Base-by-base conservation (phyloP, 139 green algal species). In the Volvox reticuliferus region DNA sequence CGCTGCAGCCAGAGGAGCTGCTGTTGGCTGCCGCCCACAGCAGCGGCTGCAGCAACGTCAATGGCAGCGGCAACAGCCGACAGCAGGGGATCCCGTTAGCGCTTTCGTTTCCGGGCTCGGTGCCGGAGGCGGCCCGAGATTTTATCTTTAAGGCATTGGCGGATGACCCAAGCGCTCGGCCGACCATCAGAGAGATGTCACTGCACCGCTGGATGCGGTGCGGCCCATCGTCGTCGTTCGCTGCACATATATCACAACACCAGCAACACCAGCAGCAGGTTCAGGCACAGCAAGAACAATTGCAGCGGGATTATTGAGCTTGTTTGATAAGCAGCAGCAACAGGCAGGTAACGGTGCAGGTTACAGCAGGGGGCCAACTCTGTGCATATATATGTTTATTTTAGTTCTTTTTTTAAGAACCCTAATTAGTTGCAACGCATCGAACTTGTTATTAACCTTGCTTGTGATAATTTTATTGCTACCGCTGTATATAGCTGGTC, bases 141-240 rank as follows among this genome's bases (percentile, higher is more conserved):
- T 96, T 94, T 91, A 94, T 96, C 80, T 16, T 44, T 32, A 18
- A 19, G 28, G 87, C 91, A 6, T 80, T 96, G 79, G 68, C 81
- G 20, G 93, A 94, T 89, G 73, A 90, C 61, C 90, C 92, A 6
- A 81, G 61, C 0, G 76, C 91, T 33, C 89, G 94, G 12, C 92
- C 91, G 55, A 94, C 75, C 33, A 77, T 91, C 19, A 24, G 84
- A 19, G 85, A 94, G 36, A 93, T 96, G 91, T 62, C 93, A 62
- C 80, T 91, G 44, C 92, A 96, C 88, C 79, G 87, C 12, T 96
- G 94, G 94, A 65, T 96, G 28, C 62, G 62, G 18, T 19, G 19
- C 2, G 81, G 65, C 21, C n/a, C n/a, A n/a, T n/a, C n/a, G n/a
- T n/a, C n/a, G n/a, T n/a, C n/a, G n/a, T n/a, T n/a, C n/a, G n/a